Evolutionary conservation across 768 basidiomycete genomes (phyloP), one percentile per base, ranked within the genome.

Genomic region (Lactarius hengduanensis): DNA sequence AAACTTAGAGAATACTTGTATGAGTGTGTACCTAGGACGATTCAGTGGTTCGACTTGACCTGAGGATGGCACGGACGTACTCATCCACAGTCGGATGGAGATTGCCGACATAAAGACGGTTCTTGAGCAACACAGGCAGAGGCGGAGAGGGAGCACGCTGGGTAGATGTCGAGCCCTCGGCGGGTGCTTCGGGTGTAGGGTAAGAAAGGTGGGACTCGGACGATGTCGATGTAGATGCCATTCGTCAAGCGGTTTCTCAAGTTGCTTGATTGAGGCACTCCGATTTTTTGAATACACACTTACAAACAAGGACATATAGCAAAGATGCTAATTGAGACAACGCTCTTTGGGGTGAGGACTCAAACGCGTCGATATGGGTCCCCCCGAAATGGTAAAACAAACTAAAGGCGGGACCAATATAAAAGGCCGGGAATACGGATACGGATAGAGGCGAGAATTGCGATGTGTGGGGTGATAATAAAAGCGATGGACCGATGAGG

Each of bases 71-170:
- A 41, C 63, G 16, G 10, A 78, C 80, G 67, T 65, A 96, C 92
- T 97, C 94, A 76, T 95, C 92, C 38, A 96, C 90, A 7, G 88
- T 83, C 1, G 90, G 85, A 73, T 92, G 88, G 20, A 98, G 78
- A 74, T 98, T 97, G 22, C 96, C 96, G 54, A 98, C 82, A 71
- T 94, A 98, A 5, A 98, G 82, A 50, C 95, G 81, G 74, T 96
- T 91, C 71, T 83, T 87, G 36, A 88, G 73, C 13, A 81, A 36
- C 50, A 72, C 71, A 30, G 74, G 71, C 2, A 69, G 65, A 61
- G 70, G 73, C 9, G 73, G 50, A 5, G 69, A 57, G 11, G 65
- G 54, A 11, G 69, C 70, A 4, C 70, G 68, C 13, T 68, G 59
- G 7, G 72, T 62, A 22, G 69, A 63, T 0, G 67, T 26, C 18